These are phyloP conservation scores for Teunomyces lycoperdinae DNA, from an alignment of 805 yeast species.

Conservation along the genomic window DNA sequence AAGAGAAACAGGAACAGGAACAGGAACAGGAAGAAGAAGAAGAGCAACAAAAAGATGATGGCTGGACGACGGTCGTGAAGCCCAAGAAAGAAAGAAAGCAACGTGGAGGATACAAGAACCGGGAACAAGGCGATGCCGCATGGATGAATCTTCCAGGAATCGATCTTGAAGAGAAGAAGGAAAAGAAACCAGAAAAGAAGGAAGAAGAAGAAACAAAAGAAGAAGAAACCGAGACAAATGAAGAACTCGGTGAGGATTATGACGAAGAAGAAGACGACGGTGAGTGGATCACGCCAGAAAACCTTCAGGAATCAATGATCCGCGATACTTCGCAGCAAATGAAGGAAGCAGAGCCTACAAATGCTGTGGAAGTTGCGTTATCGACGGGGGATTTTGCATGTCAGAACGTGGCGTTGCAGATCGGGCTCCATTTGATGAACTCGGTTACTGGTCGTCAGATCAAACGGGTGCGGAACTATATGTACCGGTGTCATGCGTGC, in stretches of 20 bases:
- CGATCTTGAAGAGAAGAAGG: slow-evolving; percentile 9
- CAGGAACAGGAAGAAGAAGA: slow-evolving; percentile 5
- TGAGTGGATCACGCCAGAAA: slow-evolving; percentile 92
- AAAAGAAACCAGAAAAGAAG: slow-evolving; percentile 3
- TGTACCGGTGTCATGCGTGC: slow-evolving; percentile 98
- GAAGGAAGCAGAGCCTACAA: slow-evolving; percentile 23
- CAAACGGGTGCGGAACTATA: slow-evolving; percentile 80
- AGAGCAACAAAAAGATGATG: slow-evolving; percentile 18
- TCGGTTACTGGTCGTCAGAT: slow-evolving; percentile 80
- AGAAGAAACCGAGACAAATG: slow-evolving; percentile 5
- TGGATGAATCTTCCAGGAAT: slow-evolving; percentile 3
- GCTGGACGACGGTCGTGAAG: slow-evolving; percentile 19
- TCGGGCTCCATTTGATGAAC: slow-evolving; percentile 85
- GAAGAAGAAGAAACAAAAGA: slow-evolving; percentile 9
- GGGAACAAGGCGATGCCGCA: slow-evolving; percentile 3
- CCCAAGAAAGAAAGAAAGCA: slow-evolving; percentile 9
- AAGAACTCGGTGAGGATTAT: slow-evolving; percentile 43
- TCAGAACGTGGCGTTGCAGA: slow-evolving; percentile 90
- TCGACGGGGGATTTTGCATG: slow-evolving; percentile 97
- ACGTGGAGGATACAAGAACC: slow-evolving; percentile 5
- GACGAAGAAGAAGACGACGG: slow-evolving; percentile 81
- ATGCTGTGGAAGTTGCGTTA: slow-evolving; percentile 58
- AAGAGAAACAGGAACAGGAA: slow-evolving; percentile 12
- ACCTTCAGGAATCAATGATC: slow-evolving; percentile 63
- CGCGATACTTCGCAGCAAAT: slow-evolving; percentile 65